phyloP scores from a whole-genome alignment of 1,284 basidiomycete genomes.

The Leccinum subrobustum region DNA sequence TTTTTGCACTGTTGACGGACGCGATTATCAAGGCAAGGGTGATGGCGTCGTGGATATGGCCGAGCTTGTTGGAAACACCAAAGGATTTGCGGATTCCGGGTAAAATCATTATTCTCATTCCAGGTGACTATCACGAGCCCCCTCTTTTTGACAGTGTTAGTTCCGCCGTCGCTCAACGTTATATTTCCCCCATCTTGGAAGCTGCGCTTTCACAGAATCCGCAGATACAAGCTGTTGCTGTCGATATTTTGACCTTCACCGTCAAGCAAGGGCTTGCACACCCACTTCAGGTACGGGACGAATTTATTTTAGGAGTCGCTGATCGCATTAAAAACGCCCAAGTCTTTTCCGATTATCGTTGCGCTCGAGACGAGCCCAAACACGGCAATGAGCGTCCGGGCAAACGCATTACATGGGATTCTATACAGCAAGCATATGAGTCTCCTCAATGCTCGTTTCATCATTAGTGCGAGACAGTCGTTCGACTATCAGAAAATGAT shows the following conservation, averaged over 20 bases:
- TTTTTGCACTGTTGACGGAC: slow-evolving; percentile 1
- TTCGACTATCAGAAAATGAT: slow-evolving; percentile 82
- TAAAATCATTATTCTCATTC: slow-evolving; percentile 32
- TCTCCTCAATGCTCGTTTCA: slow-evolving; percentile 83
- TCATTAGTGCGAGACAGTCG: slow-evolving; percentile 74
- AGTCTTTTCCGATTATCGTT: slow-evolving; percentile 92
- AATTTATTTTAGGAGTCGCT: background rate
- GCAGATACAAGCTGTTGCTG: slow-evolving; percentile 78
- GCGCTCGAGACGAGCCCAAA: slow-evolving; percentile 87
- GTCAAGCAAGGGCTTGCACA: slow-evolving; percentile 95
- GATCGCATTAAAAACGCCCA: slow-evolving; percentile 1
- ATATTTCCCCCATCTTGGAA: slow-evolving; percentile 79
- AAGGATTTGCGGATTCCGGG: slow-evolving; percentile 95
- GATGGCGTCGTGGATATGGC: slow-evolving; percentile 75
- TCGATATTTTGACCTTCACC: slow-evolving; percentile 90
- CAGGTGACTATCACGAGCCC: background rate
- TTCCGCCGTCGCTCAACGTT: slow-evolving; percentile 91
- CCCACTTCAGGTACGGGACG: slow-evolving; percentile 71
- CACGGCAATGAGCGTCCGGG: slow-evolving; percentile 63
- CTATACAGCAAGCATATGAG: slow-evolving; percentile 90
- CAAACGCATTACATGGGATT: slow-evolving; percentile 77
- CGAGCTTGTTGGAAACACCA: slow-evolving; percentile 91
- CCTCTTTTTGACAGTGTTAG: slow-evolving; percentile 63
- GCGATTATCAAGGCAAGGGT: slow-evolving; percentile 38
- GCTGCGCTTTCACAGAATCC: slow-evolving; percentile 73